phyloP scores from a whole-genome alignment of 164 flowering plant genomes.

The Dillenia turbinata region DNA sequence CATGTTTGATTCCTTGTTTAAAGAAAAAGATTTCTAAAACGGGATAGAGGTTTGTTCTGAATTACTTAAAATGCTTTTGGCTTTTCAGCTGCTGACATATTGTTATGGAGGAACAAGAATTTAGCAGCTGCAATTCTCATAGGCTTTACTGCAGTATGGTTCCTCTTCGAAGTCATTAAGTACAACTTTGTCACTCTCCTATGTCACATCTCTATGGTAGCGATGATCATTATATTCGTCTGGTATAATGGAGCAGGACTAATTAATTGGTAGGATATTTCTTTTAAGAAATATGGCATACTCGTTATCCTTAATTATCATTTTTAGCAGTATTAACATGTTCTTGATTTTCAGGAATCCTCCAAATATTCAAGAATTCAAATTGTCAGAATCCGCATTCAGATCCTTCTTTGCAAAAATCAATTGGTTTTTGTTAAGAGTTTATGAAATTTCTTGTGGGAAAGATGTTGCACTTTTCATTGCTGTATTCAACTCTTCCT shows the following conservation, averaged over 20 bases:
- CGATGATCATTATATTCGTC: conserved; percentile 35
- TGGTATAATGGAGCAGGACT: conserved; percentile 29
- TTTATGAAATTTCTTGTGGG: conserved; percentile 37
- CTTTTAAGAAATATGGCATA: background rate
- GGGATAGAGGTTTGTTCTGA: too few relatives aligned
- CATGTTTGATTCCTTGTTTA: too few relatives aligned
- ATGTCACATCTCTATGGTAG: conserved; percentile 24
- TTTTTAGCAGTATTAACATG: background rate
- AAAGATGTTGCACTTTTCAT: conserved; percentile 26
- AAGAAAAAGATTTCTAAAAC: too few relatives aligned
- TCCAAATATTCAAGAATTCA: conserved; percentile 25
- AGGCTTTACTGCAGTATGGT: conserved; percentile 35
- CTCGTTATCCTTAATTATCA: background rate
- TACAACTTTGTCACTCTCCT: conserved; percentile 38
- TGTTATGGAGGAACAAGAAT: conserved; percentile 43
- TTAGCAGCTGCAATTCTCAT: conserved; percentile 37
- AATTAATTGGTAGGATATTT: conserved; percentile 22
- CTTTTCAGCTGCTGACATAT: conserved; percentile 43
- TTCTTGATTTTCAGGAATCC: conserved; percentile 23
- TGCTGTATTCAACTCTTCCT: conserved; percentile 21
- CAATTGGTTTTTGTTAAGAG: conserved; percentile 17
- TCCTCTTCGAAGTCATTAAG: conserved; percentile 41
- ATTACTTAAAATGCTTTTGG: background rate
- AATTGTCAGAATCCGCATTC: conserved; percentile 29
- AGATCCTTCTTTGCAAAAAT: conserved; percentile 8